These are phyloP conservation scores for Suhomyces kilbournensis DNA, from an alignment of 805 yeast species.

Conservation along the genomic window DNA sequence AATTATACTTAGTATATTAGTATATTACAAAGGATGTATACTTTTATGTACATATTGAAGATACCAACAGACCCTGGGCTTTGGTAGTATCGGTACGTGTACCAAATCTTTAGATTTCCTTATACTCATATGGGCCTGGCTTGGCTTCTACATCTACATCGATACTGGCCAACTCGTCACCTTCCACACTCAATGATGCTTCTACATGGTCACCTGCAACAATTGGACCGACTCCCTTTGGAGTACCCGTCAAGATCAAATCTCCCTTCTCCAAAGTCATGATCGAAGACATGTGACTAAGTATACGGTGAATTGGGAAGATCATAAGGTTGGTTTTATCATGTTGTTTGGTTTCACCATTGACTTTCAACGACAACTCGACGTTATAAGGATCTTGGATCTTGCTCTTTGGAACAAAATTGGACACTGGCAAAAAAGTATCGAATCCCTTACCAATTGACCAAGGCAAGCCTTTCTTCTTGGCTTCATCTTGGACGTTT, in stretches of 20 bases:
- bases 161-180: conserved; percentile 52
- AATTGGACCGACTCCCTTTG: conserved; percentile 91
- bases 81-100: too few relatives aligned
- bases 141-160: conserved; percentile 52
- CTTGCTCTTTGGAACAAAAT: conserved; percentile 59
- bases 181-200: conserved; percentile 61
- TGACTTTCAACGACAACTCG: conserved; percentile 59
- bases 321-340: conserved; percentile 83
- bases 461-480: conserved; percentile 95
- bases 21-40: too few relatives aligned
- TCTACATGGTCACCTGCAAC: conserved; percentile 73
- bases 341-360: conserved; percentile 66
- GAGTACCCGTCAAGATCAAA: conserved; percentile 91
- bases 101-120: too few relatives aligned
- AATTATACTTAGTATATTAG: too few relatives aligned
- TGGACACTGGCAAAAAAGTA: conserved; percentile 87
- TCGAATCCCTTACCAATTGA: conserved; percentile 94
- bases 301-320: conserved; percentile 77
- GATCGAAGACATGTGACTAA: conserved; percentile 77
- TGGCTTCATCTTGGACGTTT: conserved; percentile 93
- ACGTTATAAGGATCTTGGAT: conserved; percentile 76
- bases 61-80: too few relatives aligned
- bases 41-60: too few relatives aligned
- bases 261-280: conserved; percentile 93
- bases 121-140: conserved; percentile 44